Conservation (phyloP, 2,329 filamentous ascomycete genomes). For the Xylariales sp. region DNA sequence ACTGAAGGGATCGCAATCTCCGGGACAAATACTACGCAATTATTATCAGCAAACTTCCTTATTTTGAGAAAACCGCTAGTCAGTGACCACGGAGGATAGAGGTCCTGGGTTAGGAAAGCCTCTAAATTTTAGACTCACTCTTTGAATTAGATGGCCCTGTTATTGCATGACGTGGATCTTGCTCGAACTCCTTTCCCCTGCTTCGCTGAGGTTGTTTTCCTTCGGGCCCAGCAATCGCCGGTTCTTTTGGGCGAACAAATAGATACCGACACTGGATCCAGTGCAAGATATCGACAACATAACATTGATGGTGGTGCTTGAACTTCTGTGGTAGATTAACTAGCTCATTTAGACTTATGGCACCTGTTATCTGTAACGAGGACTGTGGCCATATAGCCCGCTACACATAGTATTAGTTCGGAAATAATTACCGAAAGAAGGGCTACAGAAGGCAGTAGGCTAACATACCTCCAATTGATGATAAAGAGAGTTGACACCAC, state of each 20-base stretch:
- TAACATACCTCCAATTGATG: conserved; percentile 1
- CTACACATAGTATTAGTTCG: conserved; percentile 11
- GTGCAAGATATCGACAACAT: conserved; percentile 79
- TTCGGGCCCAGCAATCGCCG: too few species aligned
- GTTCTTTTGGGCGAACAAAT: conserved; percentile 59
- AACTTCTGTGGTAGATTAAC: conserved; percentile 78
- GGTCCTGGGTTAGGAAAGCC: too few species aligned
- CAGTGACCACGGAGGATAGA: background rate
- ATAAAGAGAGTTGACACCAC: conserved; percentile 15
- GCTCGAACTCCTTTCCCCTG: conserved; percentile 38
- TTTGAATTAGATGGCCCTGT: conserved; percentile 25
- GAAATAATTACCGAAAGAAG: background rate
- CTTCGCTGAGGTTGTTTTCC: background rate
- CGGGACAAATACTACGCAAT: conserved; percentile 44
- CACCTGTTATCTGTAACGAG: conserved; percentile 65
- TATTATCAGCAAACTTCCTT: background rate
- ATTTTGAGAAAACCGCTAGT: background rate
- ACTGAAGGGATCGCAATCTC: conserved; percentile 49
- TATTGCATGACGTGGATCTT: conserved; percentile 39
- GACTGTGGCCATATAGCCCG: conserved; percentile 72
- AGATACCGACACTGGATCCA: conserved; percentile 94
- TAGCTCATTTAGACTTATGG: conserved; percentile 85
- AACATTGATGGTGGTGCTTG: conserved; percentile 64
- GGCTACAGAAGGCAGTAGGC: background rate
- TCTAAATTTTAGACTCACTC: conserved; percentile 5